Base-by-base conservation (phyloP, 2,329 filamentous ascomycete species). In the Ophiobolus disseminans region DNA sequence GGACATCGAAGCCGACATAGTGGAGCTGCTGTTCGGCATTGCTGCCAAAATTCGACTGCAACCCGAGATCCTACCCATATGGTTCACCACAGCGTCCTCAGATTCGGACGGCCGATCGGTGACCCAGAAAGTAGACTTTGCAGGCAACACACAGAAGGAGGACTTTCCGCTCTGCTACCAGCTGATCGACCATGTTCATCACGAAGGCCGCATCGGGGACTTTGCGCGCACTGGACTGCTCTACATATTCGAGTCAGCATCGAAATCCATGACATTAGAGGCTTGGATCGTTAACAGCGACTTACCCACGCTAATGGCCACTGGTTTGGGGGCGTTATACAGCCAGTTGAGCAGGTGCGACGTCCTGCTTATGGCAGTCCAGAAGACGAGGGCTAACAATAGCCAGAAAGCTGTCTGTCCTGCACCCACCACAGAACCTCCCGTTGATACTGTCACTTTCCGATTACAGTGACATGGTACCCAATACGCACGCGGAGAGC, bases 231-330 rank as follows among this genome's bases (percentile, higher is more conserved):
- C 94, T 0, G 94, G 94, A 0, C 73, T 99, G 53, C 81, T 99
- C 6, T 99, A 99, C 74, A 90, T 99, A 50, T 96, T 97, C 61
- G 93, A 97, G 75, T 90, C 91, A 0, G 91, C 93, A 0, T 93
- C 91, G 0, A 88, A 86, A 58, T 96, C 91, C 1, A 83, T 86
- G 16, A 83, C 86, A 1, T 74, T 99, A 50, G 94, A 99, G 75
- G 89, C 91, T 65, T 99, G 94, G 94, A 90, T 99, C 57, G 91
- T 97, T 37, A 92, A 96, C 69, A 97, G 93, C 71, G 94, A 99
- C 70, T 79, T 99, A 42, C 94, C 94, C 10, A 97, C 94, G 0
- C 79, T 97, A 57, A 97, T 99, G 94, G 94, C 94, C 3, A 97
- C 91, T 0, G 94, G 94, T 0, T 77, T 99, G 1, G 94, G 94